Evolutionary conservation across 306 rosid species (phyloP).

Genomic region (Quercus variabilis): DNA sequence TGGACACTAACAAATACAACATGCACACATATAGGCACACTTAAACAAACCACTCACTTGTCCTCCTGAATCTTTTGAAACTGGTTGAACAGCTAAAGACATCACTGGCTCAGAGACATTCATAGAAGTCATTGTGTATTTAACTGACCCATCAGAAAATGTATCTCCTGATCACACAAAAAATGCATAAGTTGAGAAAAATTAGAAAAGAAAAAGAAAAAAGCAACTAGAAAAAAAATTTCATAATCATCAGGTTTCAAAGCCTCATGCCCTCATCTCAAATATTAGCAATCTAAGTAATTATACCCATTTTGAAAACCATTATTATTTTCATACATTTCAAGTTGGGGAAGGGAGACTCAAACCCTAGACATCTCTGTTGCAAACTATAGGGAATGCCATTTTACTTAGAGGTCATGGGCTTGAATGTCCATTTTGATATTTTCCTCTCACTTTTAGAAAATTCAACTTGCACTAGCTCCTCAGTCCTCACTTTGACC

Average conservation of each 20-base stretch:
- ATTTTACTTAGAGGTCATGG: too few relatives aligned
- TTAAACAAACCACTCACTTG: conserved; percentile 57
- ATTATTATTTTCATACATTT: background rate
- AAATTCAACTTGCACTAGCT: conserved; percentile 3
- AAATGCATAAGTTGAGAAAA: conserved; percentile 7
- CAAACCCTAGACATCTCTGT: too few relatives aligned
- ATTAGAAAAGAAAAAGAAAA: conserved; percentile 1
- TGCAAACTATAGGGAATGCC: too few relatives aligned
- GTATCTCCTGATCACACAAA: conserved; percentile 77
- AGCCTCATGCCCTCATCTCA: background rate
- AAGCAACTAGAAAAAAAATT: conserved; percentile 7
- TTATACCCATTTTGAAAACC: background rate
- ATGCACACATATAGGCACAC: conserved; percentile 5
- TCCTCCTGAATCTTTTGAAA: conserved; percentile 97
- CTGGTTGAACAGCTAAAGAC: conserved; percentile 98
- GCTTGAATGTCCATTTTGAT: background rate
- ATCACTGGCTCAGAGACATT: conserved; percentile 99
- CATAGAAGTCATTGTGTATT: conserved; percentile 98
- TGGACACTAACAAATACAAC: background rate
- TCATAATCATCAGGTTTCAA: conserved; percentile 5
- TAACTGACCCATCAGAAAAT: conserved; percentile 87
- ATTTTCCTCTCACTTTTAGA: background rate
- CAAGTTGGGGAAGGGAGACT: too few relatives aligned
- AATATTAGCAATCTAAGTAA: background rate
- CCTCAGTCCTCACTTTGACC: conserved; percentile 5